Percentiles rank a stretch among this genome's conserved stretches.
Conservation (phyloP, 1,139 yeast genomes). For the Trichomonascaceae sp. region DNA sequence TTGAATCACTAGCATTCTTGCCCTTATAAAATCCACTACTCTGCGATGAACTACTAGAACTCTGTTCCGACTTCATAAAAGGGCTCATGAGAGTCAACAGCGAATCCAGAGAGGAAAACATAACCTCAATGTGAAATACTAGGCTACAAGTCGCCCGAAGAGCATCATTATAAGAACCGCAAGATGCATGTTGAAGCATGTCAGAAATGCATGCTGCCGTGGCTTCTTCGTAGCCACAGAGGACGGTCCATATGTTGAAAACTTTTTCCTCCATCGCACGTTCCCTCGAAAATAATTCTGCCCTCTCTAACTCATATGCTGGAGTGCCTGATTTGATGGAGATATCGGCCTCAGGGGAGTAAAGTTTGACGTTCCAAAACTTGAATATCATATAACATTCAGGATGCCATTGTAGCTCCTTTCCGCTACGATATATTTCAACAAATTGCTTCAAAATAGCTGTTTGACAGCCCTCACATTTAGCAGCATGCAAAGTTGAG, state of each 20-base stretch:
- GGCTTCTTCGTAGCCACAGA: slow-evolving; percentile 88
- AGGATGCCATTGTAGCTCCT: slow-evolving; percentile 97
- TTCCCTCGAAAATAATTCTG: slow-evolving; percentile 53
- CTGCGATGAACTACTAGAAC: neutral
- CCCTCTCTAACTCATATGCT: slow-evolving; percentile 40
- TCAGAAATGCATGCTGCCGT: slow-evolving; percentile 88
- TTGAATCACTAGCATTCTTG: slow-evolving; percentile 10
- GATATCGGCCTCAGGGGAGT: slow-evolving; percentile 26
- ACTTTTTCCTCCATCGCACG: slow-evolving; percentile 58
- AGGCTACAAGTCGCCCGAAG: slow-evolving; percentile 66
- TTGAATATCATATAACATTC: slow-evolving; percentile 97
- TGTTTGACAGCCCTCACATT: slow-evolving; percentile 89
- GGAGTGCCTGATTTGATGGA: slow-evolving; percentile 20
- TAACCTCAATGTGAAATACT: slow-evolving; percentile 65
- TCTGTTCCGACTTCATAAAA: slow-evolving; percentile 13
- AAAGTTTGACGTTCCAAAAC: slow-evolving; percentile 80
- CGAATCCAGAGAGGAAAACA: slow-evolving; percentile 71
- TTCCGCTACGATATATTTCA: slow-evolving; percentile 87
- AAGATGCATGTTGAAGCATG: slow-evolving; percentile 82
- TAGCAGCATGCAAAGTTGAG: slow-evolving; percentile 74
- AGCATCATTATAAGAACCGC: slow-evolving; percentile 67
- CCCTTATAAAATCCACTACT: slow-evolving; percentile 9
- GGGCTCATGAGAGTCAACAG: slow-evolving; percentile 25
- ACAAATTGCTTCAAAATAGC: slow-evolving; percentile 93
- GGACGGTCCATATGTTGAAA: slow-evolving; percentile 77